phyloP scores from a whole-genome alignment of 1,139 yeast species.

The Meyerozyma sp. region DNA sequence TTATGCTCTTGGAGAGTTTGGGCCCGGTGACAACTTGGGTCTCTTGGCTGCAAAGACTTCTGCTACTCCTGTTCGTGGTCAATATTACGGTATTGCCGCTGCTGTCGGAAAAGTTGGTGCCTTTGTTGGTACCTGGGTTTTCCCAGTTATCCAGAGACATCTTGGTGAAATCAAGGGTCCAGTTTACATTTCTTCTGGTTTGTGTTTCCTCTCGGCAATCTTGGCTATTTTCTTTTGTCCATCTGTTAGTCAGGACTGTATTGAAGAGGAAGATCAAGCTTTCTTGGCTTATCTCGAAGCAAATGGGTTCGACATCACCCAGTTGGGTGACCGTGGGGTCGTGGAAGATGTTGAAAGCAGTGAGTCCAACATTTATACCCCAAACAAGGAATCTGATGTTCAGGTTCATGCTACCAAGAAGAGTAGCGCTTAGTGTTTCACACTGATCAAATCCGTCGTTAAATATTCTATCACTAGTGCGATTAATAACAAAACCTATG shows the following conservation, averaged over 20 bases:
- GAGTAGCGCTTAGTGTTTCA: background rate
- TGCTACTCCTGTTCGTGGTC: conserved; percentile 86
- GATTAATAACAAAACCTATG: background rate
- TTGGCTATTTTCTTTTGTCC: conserved; percentile 73
- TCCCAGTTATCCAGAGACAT: conserved; percentile 59
- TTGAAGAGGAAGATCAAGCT: conserved; percentile 67
- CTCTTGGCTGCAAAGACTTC: conserved; percentile 80
- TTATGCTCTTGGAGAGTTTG: conserved; percentile 83
- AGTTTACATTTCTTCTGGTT: conserved; percentile 73
- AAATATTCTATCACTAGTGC: background rate
- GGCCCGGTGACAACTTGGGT: conserved; percentile 92
- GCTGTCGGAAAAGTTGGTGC: conserved; percentile 91
- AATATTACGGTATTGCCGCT: conserved; percentile 87
- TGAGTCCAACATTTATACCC: background rate
- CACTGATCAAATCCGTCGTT: background rate
- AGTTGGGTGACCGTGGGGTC: conserved; percentile 35
- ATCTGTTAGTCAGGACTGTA: conserved; percentile 75
- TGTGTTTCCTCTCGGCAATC: conserved; percentile 68
- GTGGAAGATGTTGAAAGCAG: conserved; percentile 10
- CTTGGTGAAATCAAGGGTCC: conserved; percentile 64
- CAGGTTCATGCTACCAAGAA: background rate
- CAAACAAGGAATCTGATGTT: background rate
- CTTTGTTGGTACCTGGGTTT: conserved; percentile 82
- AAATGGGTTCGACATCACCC: conserved; percentile 54
- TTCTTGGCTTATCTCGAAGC: conserved; percentile 60